A percentile compares a stretch with the other conserved stretches of the same genome.
Evolutionary conservation across 2,329 filamentous ascomycete species (phyloP).

Genomic region (Fusarium burgessii): DNA sequence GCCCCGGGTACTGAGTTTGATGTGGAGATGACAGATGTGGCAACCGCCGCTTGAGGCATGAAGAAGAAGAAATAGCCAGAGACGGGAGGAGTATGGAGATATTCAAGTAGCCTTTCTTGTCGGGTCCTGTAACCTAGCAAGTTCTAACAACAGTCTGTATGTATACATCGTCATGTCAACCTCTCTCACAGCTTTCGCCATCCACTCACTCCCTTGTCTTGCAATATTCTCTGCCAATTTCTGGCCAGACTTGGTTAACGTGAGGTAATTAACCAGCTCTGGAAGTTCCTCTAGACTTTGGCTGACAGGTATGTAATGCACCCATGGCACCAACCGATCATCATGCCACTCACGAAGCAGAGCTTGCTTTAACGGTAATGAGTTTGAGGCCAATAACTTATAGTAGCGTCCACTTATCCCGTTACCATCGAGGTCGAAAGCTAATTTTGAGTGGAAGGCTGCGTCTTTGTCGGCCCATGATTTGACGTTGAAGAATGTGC

Average conservation of each 20-base stretch:
- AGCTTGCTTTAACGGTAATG: constrained; percentile 63
- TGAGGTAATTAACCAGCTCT: constrained; percentile 62
- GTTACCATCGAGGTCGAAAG: constrained; percentile 68
- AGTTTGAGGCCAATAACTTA: constrained; percentile 61
- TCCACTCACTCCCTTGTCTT: constrained; percentile 66
- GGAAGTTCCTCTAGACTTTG: constrained; percentile 63
- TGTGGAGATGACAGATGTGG: no score
- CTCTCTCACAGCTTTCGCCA: constrained; percentile 63
- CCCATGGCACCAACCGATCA: constrained; percentile 66
- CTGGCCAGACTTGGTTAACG: constrained; percentile 59
- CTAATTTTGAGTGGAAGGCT: constrained; percentile 55
- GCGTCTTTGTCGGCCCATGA: constrained; percentile 51
- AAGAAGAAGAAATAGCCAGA: not conserved
- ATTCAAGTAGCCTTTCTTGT: constrained; percentile 13
- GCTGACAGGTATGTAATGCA: constrained; percentile 68
- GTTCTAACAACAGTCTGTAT: constrained; percentile 71
- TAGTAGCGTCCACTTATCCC: constrained; percentile 66
- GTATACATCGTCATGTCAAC: constrained; percentile 71
- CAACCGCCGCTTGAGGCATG: no score
- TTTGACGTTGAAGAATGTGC: constrained; percentile 47
- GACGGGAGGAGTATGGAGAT: not conserved
- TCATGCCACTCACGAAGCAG: constrained; percentile 69
- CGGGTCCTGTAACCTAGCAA: constrained; percentile 57
- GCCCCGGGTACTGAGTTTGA: no score
- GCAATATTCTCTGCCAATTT: constrained; percentile 63